Base-by-base conservation (phyloP, 1,284 basidiomycete genomes). In the Schizophyllum amplum region DNA sequence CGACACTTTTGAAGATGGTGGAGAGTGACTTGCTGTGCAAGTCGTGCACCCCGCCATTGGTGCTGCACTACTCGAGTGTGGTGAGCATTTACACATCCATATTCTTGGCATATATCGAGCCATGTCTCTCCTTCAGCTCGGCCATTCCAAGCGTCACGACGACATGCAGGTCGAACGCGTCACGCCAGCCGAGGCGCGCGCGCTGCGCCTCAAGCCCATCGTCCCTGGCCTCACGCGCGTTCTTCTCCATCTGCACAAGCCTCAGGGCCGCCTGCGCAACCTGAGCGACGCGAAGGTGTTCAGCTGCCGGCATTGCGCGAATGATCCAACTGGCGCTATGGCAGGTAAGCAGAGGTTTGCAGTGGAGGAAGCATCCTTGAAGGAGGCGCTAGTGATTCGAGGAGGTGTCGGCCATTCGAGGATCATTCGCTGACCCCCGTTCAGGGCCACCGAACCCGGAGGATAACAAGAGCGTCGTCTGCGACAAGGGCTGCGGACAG, bases 111-210 rank as follows among this genome's bases (percentile, higher is more conserved):
- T 15, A 17, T 52, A 27, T 5, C n/a, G 5, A 5, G 6, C 47
- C 7, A 20, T 49, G 6, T 6, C 22, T 20, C 2, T 7, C 24
- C 21, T 26, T 51, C 60, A 87, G 85, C 66, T 79, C 49, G 79
- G 79, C 0, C 86, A 89, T 66, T 76, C 76, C 48, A 80, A 81
- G 61, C 78, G 87, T 22, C 86, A 89, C 62, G 77, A 81, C 0
- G 62, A 69, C 13, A 81, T 82, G 77, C 55, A 75, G 23, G 60
- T 86, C 13, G 60, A 62, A 1, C 5, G 80, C 21, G 22, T 77
- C 0, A n/a, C 68, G 0, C 54, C 26, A 6, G 56, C 57, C n/a
- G 69, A 72, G 13, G 66, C 63, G 1, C 53, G 53, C 20, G 24
- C 47, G 0, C 50, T 67, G 27, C 47, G 65, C 46, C 46, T 53